These are phyloP conservation scores for Suhomyces panamericanus DNA, from an alignment of 1,139 yeast genomes.

Conservation along the genomic window DNA sequence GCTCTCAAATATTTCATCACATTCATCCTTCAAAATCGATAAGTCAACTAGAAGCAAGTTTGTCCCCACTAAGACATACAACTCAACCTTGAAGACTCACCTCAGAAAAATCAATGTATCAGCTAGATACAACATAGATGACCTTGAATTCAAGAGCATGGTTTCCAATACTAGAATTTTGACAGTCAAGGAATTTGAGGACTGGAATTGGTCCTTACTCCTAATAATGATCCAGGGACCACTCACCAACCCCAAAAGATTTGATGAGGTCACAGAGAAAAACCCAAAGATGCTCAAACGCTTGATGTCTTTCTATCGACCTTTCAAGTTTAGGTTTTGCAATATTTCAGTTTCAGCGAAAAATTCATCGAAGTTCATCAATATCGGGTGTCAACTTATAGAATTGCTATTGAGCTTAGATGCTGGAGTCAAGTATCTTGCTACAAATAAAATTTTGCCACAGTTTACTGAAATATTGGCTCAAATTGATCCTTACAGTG, in stretches of 20 bases:
- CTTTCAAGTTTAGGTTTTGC: slow-evolving; percentile 85
- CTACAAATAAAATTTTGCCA: slow-evolving; percentile 74
- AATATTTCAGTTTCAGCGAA: slow-evolving; percentile 41
- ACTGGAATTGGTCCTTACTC: slow-evolving; percentile 87
- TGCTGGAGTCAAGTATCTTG: slow-evolving; percentile 68
- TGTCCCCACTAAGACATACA: slow-evolving; percentile 29
- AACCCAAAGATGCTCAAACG: slow-evolving; percentile 83
- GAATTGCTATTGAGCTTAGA: slow-evolving; percentile 60
- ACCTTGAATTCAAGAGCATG: slow-evolving; percentile 64
- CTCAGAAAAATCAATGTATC: slow-evolving; percentile 6
- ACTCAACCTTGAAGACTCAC: slow-evolving; percentile 11
- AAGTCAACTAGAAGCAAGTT: slow-evolving; percentile 33
- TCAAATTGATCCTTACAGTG: slow-evolving; percentile 79
- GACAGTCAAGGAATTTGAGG: slow-evolving; percentile 72
- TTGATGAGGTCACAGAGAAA: slow-evolving; percentile 76
- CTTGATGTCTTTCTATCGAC: slow-evolving; percentile 82
- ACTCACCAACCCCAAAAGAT: slow-evolving; percentile 61
- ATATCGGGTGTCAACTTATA: slow-evolving; percentile 72
- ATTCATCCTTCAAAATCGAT: slow-evolving; percentile 40
- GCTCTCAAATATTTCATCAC: slow-evolving; percentile 14
- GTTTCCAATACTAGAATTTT: slow-evolving; percentile 69
- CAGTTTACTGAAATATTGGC: slow-evolving; percentile 88
- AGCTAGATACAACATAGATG: slow-evolving; percentile 57
- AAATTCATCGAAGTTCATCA: slow-evolving; percentile 56
- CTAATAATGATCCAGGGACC: slow-evolving; percentile 78